Percentiles rank a stretch among this genome's conserved stretches.
Evolutionary conservation across 2,329 filamentous ascomycete species (phyloP).

Genomic region (Graphilbum fragrans): DNA sequence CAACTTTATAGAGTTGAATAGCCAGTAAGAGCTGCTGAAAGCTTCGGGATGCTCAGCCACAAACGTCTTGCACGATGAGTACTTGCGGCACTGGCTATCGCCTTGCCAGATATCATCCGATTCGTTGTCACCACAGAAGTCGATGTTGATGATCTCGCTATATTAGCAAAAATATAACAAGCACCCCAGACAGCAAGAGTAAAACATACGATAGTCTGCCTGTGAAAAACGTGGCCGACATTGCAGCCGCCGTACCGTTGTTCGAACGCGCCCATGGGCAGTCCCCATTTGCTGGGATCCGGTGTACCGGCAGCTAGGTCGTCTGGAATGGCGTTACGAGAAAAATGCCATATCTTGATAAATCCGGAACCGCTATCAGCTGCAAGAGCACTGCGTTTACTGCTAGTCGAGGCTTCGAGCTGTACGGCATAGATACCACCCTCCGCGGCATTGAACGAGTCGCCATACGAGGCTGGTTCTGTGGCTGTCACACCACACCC

Average conservation of each 20-base stretch:
- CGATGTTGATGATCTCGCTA: conserved; percentile 14
- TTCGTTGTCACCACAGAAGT: conserved; percentile 18
- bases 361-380: too few species aligned
- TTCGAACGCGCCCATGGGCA: conserved; percentile 24
- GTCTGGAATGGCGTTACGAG: conserved; percentile 22
- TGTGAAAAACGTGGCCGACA: conserved; percentile 38
- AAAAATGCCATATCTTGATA: conserved; percentile 34
- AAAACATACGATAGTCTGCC: conserved; percentile 41
- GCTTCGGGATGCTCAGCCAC: conserved; percentile 43
- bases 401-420: conserved; percentile 20
- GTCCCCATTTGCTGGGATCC: conserved; percentile 26
- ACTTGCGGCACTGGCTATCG: conserved; percentile 9
- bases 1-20: conserved; percentile 37
- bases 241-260: conserved; percentile 30
- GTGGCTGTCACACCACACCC: conserved; percentile 12
- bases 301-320: conserved; percentile 27
- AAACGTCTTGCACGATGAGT: conserved; percentile 34
- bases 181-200: too few species aligned
- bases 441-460: conserved; percentile 34
- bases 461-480: conserved; percentile 22
- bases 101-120: conserved; percentile 9
- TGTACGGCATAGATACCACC: conserved; percentile 29
- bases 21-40: conserved; percentile 47
- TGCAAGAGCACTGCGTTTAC: too few species aligned
- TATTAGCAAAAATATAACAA: too few species aligned